Evolutionary conservation across 371 early-diverging fungal genomes (phyloP).

Genomic region (Actinomortierella wolfii): DNA sequence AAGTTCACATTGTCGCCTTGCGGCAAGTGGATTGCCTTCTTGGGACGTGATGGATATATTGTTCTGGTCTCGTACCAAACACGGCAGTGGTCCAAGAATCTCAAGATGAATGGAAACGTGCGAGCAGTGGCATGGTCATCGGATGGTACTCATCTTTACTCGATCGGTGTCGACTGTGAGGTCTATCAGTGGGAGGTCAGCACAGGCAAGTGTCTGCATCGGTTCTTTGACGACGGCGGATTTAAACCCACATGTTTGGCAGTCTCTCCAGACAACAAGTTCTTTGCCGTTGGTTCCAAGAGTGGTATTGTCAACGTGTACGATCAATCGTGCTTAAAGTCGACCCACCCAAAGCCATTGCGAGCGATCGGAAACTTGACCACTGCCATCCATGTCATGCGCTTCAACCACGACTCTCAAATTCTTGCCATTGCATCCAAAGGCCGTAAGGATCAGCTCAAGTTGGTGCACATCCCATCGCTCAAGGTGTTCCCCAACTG

Average conservation of each 20-base stretch:
- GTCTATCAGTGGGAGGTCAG: constrained; percentile 78
- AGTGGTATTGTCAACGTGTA: constrained; percentile 92
- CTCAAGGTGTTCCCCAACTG: constrained; percentile 87
- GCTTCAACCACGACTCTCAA: constrained; percentile 86
- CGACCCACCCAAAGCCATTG: constrained; percentile 66
- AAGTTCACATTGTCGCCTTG: constrained; percentile 66
- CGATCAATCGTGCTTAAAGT: constrained; percentile 53
- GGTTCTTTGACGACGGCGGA: constrained; percentile 84
- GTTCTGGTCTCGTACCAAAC: constrained; percentile 76
- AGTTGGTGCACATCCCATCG: constrained; percentile 79
- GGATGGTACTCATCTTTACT: constrained; percentile 70
- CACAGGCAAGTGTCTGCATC: constrained; percentile 67
- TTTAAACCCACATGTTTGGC: constrained; percentile 72
- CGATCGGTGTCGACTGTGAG: constrained; percentile 66
- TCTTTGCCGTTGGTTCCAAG: constrained; percentile 82
- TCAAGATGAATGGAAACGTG: constrained; percentile 87
- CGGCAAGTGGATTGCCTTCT: constrained; percentile 72
- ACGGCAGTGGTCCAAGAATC: constrained; percentile 81
- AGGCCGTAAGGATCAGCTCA: constrained; percentile 74
- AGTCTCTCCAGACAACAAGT: constrained; percentile 75
- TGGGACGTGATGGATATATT: constrained; percentile 80
- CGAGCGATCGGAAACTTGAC: constrained; percentile 85
- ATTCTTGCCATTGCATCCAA: constrained; percentile 78
- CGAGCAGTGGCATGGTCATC: constrained; percentile 64
- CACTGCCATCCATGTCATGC: constrained; percentile 71